Base-by-base conservation (phyloP, 2,329 filamentous ascomycete genomes). In the Colletotrichum sp. region DNA sequence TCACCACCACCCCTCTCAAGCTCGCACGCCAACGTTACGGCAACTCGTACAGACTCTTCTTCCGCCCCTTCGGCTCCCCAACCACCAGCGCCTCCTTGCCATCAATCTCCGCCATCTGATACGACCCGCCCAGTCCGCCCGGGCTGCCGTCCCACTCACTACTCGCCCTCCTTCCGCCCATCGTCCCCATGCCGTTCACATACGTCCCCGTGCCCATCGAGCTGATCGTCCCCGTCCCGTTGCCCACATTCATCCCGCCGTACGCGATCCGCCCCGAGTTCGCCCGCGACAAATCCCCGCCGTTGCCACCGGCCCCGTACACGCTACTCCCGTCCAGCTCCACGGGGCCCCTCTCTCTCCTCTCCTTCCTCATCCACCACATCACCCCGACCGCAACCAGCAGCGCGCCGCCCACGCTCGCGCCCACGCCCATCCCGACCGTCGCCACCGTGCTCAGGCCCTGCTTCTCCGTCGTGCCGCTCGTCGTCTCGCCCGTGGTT, bases 21-120 rank as follows among this genome's bases (percentile, higher is more conserved):
- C 59, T 32, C 30, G 32, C 59, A 32, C 10, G 26, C 59, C 30
- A 52, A 34, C 55, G 28, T 61, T 68, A 73, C 21, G 73, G 73
- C 57, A 75, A 43, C 73, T 75, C 73, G 7, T 75, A 73, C 32
- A 75, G 7, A 24, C 73, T 75, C 73, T 75, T 75, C 64, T 59
- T 68, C 59, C 70, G 68, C 64, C n/a, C 57, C 16, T 68, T 55
- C 13, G 70, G 57, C 64, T 66, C 43, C 7, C 28, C n/a, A 21
- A 68, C 43, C 9, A 65, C 28, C 4, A 75, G 21, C 73, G 69
- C 48, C 59, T 75, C 73, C 69, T 68, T 75, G 26, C 73, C 73
- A 4, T 75, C 73, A 26, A 75, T 75, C 64, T 75, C 73, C 3
- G 64, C 73, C 70, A 75, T 73, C 70, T 73, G 73, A 36, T 75